A percentile compares a stretch with the other conserved stretches of the same genome.
These are phyloP conservation scores for Cyberlindnera samutprakarnensis DNA, from an alignment of 805 yeast species.

Conservation along the genomic window DNA sequence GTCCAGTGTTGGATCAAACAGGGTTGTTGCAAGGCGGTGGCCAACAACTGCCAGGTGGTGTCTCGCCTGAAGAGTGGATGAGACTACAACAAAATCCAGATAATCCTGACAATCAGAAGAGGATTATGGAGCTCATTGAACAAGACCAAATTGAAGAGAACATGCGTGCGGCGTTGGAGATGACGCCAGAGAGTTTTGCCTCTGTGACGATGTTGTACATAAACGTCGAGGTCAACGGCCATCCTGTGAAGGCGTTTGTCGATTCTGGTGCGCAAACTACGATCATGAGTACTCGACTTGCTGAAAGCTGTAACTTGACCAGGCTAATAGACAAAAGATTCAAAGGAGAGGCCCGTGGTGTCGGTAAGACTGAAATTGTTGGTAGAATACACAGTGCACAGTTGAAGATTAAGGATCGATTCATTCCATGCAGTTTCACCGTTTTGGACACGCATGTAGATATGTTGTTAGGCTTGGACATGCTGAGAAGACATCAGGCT, in stretches of 20 bases:
- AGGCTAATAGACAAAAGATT: constrained; percentile 75
- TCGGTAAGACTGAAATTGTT: constrained; percentile 68
- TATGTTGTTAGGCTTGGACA: constrained; percentile 79
- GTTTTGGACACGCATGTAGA: constrained; percentile 70
- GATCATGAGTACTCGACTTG: constrained; percentile 70
- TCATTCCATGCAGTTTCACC: constrained; percentile 60
- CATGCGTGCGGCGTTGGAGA: constrained; percentile 71
- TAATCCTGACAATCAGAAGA: constrained; percentile 58
- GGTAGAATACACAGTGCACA: constrained; percentile 91
- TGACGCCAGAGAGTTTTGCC: constrained; percentile 85
- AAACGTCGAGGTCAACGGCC: constrained; percentile 69
- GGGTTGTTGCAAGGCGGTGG: constrained; percentile 21
- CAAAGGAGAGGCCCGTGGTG: constrained; percentile 82
- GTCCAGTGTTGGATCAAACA: constrained; percentile 7
- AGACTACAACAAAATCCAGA: constrained; percentile 58
- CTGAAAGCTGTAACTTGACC: constrained; percentile 61
- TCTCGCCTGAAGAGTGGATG: constrained; percentile 33
- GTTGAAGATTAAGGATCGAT: constrained; percentile 60
- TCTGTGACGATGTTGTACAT: constrained; percentile 80
- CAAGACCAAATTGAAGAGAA: constrained; percentile 76
- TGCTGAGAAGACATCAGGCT: constrained; percentile 86
- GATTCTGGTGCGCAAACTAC: constrained; percentile 96
- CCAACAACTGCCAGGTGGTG: constrained; percentile 13
- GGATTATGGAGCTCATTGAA: constrained; percentile 58
- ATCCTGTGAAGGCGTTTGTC: constrained; percentile 82